Base-by-base conservation (phyloP, 768 basidiomycete species). In the Kwoniella mangroviensis region DNA sequence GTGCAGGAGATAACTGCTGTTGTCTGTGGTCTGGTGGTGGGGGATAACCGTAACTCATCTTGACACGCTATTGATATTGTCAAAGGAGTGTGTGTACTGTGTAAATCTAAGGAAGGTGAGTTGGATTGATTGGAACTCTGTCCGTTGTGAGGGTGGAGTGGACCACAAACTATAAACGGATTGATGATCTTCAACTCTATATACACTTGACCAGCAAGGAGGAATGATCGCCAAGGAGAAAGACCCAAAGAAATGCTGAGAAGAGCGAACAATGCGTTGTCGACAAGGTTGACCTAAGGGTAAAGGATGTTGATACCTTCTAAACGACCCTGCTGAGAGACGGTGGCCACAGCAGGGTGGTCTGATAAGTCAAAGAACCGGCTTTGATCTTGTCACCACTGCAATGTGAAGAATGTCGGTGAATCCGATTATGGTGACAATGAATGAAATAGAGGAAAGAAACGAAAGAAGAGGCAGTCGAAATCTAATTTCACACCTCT, bases 1-100 rank as follows among this genome's bases (percentile, higher is more conserved):
- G 43, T 9, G 62, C 62, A 26, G 62, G 43, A 12, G 62, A 63
- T 51, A 62, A 40, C 13, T 41, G 58, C 41, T 49, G 19, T 19
- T 19, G 12, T 49, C 40, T 60, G 41, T 42, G 34, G 40, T 60
- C 56, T 22, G 15, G 24, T 26, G 58, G 58, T 60, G 58, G 40
- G 22, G 34, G 58, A 22, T 60, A 60, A 41, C 58, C 58, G 58
- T 60, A 60, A 60, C 58, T 60, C 58, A 60, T 60, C 41, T 60
- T 60, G 10, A 34, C 7, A 15, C 56, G 22, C 4, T 58, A 40
- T 58, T 6, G 17, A 58, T 58, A 26, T 28, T 15, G 21, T 60
- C 58, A 60, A 60, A 60, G 58, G 58, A 60, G 24, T n/a, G 53
- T 54, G 4, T 54, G 45, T 49, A 19, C 11, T 54, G 12, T 54